Base-by-base conservation (phyloP, 1,284 basidiomycete genomes). In the Pyrrhoderma lamaoense region DNA sequence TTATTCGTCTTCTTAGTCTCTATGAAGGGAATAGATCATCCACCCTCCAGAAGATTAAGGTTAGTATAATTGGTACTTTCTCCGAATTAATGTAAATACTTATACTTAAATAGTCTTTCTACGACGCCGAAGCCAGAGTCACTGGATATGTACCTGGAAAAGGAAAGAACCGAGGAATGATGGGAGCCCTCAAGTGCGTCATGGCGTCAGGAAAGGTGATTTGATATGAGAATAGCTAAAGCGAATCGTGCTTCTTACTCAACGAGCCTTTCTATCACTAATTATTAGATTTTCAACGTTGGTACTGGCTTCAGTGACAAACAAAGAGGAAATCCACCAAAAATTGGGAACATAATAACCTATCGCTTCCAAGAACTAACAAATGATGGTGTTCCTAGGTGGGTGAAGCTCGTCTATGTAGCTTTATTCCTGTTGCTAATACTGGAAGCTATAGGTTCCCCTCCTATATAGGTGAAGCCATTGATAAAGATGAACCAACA, bases 331-430 rank as follows among this genome's bases (percentile, higher is more conserved):
- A 68, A 69, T 37, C 77, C 78, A n/a, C 77, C 77, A 0, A 73
- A 76, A 58, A 63, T 83, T 42, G 81, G 82, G 2, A 64, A 72
- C 1, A 79, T 85, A 57, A 74, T 85, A 52, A 72, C 70, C 0
- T 85, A 84, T 63, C 70, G 79, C 27, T 84, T 84, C 64, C 80
- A 82, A 57, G 81, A 84, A 60, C 65, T 84, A 39, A 82, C 79
- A 1, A 72, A 71, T 54, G 75, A 78, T 58, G 73, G 74, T 1
- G 74, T 77, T 2, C 78, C 78, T 16, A 67, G 78, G 77, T 76
- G 49, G 27, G 65, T 60, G 1, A n/a, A 13, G 49, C 38, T 11
- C 21, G 34, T 45, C 5, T 11, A n/a, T n/a, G n/a, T n/a, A n/a
- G n/a, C n/a, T n/a, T n/a, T n/a, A n/a, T n/a, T n/a, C n/a, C n/a